Base-by-base conservation (phyloP, 1,284 basidiomycete genomes). In the Hortiboletus rubellus region DNA sequence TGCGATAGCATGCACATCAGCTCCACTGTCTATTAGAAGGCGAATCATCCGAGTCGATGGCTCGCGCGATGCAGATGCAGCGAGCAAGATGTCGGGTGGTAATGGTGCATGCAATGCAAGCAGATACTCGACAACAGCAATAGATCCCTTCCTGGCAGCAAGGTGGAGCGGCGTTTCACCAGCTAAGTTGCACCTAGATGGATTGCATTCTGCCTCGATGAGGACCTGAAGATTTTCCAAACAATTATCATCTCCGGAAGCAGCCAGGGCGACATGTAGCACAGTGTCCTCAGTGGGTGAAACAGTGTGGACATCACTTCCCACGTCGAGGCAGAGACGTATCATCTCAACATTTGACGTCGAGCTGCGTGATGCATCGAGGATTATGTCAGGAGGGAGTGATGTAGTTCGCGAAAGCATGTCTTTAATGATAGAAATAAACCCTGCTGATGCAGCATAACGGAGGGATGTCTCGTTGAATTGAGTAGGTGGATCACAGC, bases 341-440 rank as follows among this genome's bases (percentile, higher is more conserved):
- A 64, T 52, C 34, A 58, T 53, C 10, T 40, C 40, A 1, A 34
- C 3, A 3, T 36, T 36, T 15, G 33, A 7, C 3, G 12, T 24
- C 3, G 1, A 1, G 31, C 31, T n/a, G 36, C 14, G 4, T 7
- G 33, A 37, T 1, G 53, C 62, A 15, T 51, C n/a, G 14, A 63
- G 44, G 3, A 66, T 18, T 12, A 64, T 62, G 34, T 54, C 31
- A 1, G 44, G 11, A 8, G 62, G 64, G 0, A 64, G 24, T 2
- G 14, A 5, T 27, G 47, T 8, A 1, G 40, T 8, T 9, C 10
- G 24, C 0, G 46, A 36, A 5, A 61, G 49, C 3, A 57, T 18
- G 11, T 30, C 14, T 11, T 58, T 2, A 1, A 52, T n/a, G 3
- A 15, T 33, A 7, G 44, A 44, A 4, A 64, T 3, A 8, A 53